Evolutionary conservation across 2,329 filamentous ascomycete species (phyloP).

Genomic region (Rutstroemia sp.): DNA sequence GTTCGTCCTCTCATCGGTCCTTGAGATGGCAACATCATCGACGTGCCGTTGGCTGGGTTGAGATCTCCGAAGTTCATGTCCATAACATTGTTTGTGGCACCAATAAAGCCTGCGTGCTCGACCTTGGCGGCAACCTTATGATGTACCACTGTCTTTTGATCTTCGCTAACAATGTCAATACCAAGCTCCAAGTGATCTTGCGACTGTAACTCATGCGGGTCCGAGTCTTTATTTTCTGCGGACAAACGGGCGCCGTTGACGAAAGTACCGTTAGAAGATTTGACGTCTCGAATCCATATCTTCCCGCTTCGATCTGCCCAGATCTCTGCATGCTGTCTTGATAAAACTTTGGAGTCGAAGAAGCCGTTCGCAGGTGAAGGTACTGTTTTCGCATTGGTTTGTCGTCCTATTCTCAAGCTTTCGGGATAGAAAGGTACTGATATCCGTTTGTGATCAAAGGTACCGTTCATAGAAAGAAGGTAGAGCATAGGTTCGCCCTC

Average conservation of each 20-base stretch:
- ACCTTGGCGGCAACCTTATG: constrained; percentile 97
- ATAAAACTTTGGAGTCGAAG: constrained; percentile 97
- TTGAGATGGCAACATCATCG: constrained; percentile 60
- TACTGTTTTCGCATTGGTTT: constrained; percentile 94
- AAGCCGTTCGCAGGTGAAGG: constrained; percentile 88
- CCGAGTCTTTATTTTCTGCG: constrained; percentile 90
- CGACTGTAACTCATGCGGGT: constrained; percentile 86
- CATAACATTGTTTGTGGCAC: constrained; percentile 65
- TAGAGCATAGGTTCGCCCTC: constrained; percentile 73
- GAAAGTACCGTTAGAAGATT: constrained; percentile 97
- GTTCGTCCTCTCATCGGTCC: constrained; percentile 65
- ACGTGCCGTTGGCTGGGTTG: constrained; percentile 66
- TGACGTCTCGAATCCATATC: constrained; percentile 93
- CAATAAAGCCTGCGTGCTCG: constrained; percentile 84
- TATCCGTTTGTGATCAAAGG: constrained; percentile 96
- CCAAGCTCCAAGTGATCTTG: constrained; percentile 90
- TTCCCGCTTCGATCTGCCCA: constrained; percentile 83
- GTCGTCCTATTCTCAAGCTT: constrained; percentile 85
- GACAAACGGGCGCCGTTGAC: constrained; percentile 89
- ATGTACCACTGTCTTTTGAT: constrained; percentile 96
- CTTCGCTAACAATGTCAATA: constrained; percentile 97
- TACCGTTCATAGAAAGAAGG: constrained; percentile 85
- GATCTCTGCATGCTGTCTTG: constrained; percentile 90
- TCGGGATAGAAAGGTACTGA: constrained; percentile 90
- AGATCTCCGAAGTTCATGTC: constrained; percentile 91